Evolutionary conservation across 306 rosid species (phyloP), one percentile per base, ranked within the genome.

Genomic region (Oxytropis ochrocephala): DNA sequence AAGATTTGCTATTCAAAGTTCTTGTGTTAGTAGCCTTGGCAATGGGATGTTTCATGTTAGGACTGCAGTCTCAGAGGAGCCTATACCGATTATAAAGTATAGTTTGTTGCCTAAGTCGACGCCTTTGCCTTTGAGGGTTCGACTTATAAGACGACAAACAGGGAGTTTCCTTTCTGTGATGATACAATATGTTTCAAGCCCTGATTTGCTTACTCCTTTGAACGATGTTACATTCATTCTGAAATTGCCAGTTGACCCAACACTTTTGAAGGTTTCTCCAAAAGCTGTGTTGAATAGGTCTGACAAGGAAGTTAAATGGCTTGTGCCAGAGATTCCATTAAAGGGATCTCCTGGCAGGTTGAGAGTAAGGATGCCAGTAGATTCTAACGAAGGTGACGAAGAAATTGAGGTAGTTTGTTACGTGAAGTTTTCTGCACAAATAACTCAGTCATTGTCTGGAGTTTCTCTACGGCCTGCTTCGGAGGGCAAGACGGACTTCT

Each of bases 41-140:
- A 88, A 87, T 75, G 92, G 96, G 61, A 49, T 91, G 81, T 94
- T 91, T 89, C 99, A 94, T 68, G 88, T 91, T 47, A 85, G 97
- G 81, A 88, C 96, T 0, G 80, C 82, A 1, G 81, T 91, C 8
- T 84, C 88, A 0, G 86, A 85, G 46, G 97, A 88, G 71, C 96
- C 99, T 29, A 64, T 94, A 77, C 97, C 97, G 1, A 75, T 94
- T 68, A 78, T 94, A 38, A 94, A 88, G 82, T 94, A 84, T 73
- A 91, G 97, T 66, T 56, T 94, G 79, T 70, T 85, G 44, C 99
- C 99, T 0, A 81, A 85, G 83, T 81, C 82, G 72, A 87, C 96
- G 4, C 97, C 99, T 13, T 71, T 94, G 87, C 99, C 99, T 50
- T 73, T 91, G 84, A 84, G 99, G 80, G 88, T 91, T 79, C 89